Conservation (phyloP, 345 rosid species). For the Arabidopsis suecica region DNA sequence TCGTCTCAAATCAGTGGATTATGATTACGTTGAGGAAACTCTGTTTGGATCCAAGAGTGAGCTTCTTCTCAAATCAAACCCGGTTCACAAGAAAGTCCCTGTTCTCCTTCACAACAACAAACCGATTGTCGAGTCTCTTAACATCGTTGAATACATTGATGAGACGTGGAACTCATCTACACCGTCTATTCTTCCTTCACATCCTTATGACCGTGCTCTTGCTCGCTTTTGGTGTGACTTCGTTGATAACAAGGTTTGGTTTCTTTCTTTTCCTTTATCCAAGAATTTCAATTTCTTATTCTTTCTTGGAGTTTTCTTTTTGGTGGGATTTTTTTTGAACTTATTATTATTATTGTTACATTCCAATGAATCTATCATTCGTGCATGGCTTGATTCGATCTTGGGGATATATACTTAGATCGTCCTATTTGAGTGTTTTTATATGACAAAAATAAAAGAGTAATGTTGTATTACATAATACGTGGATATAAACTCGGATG, state of each 20-base stretch:
- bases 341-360: too few species aligned
- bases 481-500: too few species aligned
- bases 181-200: slow-evolving; percentile 61
- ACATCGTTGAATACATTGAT: slow-evolving; percentile 53
- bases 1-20: slow-evolving; percentile 40
- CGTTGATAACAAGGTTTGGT: slow-evolving; percentile 61
- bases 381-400: background rate
- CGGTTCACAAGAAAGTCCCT: slow-evolving; percentile 52
- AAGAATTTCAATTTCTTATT: background rate
- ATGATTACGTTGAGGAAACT: slow-evolving; percentile 43
- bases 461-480: too few species aligned
- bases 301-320: background rate
- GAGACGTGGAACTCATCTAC: slow-evolving; percentile 61
- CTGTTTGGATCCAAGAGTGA: slow-evolving; percentile 46
- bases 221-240: slow-evolving; percentile 77
- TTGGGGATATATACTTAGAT: background rate
- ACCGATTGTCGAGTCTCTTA: slow-evolving; percentile 42
- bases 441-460: background rate
- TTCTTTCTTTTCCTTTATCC: background rate
- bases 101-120: slow-evolving; percentile 47
- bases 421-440: background rate
- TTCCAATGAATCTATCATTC: background rate
- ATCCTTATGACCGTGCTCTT: slow-evolving; percentile 64
- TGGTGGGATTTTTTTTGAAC: too few species aligned
- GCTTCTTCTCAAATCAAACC: slow-evolving; percentile 44